These are phyloP conservation scores for Fraxinus nigra DNA, from an alignment of 305 asterid species.

Conservation along the genomic window DNA sequence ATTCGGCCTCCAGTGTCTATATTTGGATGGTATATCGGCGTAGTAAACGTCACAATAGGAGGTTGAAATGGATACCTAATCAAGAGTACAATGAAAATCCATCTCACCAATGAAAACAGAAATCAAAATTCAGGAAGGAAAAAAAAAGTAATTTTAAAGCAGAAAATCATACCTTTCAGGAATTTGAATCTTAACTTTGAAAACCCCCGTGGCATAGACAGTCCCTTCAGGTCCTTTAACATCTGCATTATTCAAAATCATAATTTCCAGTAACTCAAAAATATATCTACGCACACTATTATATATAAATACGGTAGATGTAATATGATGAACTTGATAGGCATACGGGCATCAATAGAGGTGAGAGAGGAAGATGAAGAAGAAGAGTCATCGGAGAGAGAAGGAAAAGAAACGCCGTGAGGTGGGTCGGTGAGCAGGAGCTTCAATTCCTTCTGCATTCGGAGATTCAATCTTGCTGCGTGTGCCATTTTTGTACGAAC, in stretches of 20 bases:
- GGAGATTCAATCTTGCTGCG: conserved; percentile 63
- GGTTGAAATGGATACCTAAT: conserved; percentile 88
- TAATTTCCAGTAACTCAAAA: not conserved
- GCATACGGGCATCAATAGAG: conserved; percentile 61
- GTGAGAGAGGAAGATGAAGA: conserved; percentile 40
- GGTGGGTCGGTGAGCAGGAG: conserved; percentile 81
- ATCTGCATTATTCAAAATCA: conserved; percentile 32
- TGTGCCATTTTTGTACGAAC: conserved; percentile 52
- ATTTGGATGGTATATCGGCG: conserved; percentile 83
- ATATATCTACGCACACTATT: not conserved
- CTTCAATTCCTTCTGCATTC: conserved; percentile 85
- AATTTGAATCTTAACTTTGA: conserved; percentile 63
- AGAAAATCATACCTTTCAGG: conserved; percentile 56
- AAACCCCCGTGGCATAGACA: conserved; percentile 67
- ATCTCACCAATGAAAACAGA: not conserved
- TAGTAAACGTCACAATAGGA: conserved; percentile 69
- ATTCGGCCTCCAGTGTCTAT: conserved; percentile 85
- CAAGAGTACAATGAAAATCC: conserved; percentile 14
- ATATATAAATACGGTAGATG: not conserved
- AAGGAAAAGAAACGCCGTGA: conserved; percentile 64
- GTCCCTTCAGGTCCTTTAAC: conserved; percentile 75
- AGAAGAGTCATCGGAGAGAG: conserved; percentile 49
- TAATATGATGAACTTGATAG: not conserved
- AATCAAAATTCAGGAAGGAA: not conserved
- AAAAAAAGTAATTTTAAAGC: not conserved